Evolutionary conservation across 2,329 filamentous ascomycete genomes (phyloP), one percentile per base, ranked within the genome.

Genomic region (Xylariaceae sp.): DNA sequence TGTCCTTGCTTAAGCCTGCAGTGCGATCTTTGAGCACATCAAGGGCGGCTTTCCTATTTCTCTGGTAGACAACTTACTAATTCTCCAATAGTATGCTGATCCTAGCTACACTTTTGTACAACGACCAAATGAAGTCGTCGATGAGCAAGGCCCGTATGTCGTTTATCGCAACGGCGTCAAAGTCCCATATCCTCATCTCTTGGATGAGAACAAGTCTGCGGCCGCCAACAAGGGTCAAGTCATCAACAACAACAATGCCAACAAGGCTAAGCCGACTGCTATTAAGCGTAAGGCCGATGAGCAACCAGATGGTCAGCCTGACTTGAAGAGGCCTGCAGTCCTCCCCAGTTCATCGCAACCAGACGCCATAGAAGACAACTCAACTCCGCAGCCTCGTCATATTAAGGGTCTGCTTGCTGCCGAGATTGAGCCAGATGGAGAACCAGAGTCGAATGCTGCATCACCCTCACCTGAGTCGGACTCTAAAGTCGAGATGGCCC

Each of bases 251-350:
- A 62, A 50, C 51, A 50, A 66, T 52, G 49, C 59, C 47, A 56
- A 62, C 58, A 61, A 67, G 61, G 41, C 60, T 53, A 55, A 67
- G 42, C 40, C 54, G 14, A n/a, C n/a, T n/a, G 42, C 50, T 55
- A 37, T 66, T 58, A 81, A 80, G 64, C 72, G 77, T 20, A 77
- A 72, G 55, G 71, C 76, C 5, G 71, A 70, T 12, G 72, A 71
- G 22, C 72, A 74, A 48, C 68, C 67, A 1, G 75, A 78, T 17
- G 71, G 69, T 19, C 71, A 75, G 50, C 72, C 73, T 1, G 69
- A 69, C 2, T 65, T 71, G 22, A 80, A 80, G 65, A 72, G 72
- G 47, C 63, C 62, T 17, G 65, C 66, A n/a, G 63, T 60, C 34
- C 34, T 36, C 27, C 54, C 65, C 53, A 61, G 16, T 54, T 58